Base-by-base conservation (phyloP, 306 rosid species). In the Trifolium fragiferum region DNA sequence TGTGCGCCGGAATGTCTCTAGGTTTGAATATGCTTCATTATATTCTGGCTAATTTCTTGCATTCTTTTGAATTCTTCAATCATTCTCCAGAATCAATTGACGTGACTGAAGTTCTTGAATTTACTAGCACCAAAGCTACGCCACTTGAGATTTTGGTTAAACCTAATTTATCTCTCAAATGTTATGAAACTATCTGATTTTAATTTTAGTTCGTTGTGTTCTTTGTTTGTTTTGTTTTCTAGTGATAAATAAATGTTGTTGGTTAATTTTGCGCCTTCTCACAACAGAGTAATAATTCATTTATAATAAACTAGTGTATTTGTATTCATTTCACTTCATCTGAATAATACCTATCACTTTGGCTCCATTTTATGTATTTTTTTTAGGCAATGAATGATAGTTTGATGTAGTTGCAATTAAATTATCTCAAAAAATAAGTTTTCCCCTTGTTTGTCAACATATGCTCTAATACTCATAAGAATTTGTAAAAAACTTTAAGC, bases 1-100 rank as follows among this genome's bases (percentile, higher is more conserved):
- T 46, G n/a, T 79, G 83, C 57, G 64, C 78, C 35, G 75, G 78
- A 79, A 55, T 79, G 55, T 66, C 83, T 8, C 68, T 79, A 44
- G 74, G 75, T 8, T 20, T 79, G 3, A 4, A 73, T 1, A 66
- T 73, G 55, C 2, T 73, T 16, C 70, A 79, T 59, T 79, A 73
- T 5, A 57, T 49, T 43, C 25, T 79, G 14, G 83, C 83, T 33
- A 79, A 12, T 47, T 44, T 79, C 1, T 21, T 79, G 74, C 82
- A 78, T 43, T 78, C 82, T 25, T 78, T 78, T 65, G 78, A 78
- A 37, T 41, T 72, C 12, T 20, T 46, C 13, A 66, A 33, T 79
- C 44, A 44, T 20, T 43, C 66, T 19, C 10, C 20, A 33, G 70
- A 66, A 20, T 54, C 78, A 10, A 18, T 79, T 73, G 83, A 73